Evolutionary conservation across 78 protist genomes (phyloP).

Genomic region (slime mould (Dictyostelium discoideum)): DNA sequence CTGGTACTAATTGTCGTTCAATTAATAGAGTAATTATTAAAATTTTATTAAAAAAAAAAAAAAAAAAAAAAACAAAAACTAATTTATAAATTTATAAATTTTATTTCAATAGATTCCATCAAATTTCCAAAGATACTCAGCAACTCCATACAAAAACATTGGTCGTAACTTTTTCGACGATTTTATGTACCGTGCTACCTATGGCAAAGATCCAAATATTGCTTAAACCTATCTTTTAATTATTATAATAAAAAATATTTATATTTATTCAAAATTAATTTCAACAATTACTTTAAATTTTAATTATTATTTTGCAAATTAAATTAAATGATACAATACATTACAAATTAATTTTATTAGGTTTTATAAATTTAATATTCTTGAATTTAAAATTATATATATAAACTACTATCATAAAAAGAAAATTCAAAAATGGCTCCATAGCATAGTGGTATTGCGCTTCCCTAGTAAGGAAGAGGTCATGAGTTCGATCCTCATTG

Average conservation of each 20-base stretch:
- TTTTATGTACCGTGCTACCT: not conserved
- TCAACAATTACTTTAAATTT: too few species aligned
- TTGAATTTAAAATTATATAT: too few species aligned
- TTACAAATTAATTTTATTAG: too few species aligned
- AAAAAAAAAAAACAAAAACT: not conserved
- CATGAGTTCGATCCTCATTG: constrained; percentile 41
- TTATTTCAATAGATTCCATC: constrained; percentile 37
- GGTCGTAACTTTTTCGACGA: constrained; percentile 52
- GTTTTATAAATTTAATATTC: too few species aligned
- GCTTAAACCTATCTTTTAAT: not conserved
- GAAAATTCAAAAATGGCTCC: not conserved
- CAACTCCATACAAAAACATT: constrained; percentile 15
- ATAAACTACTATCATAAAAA: too few species aligned
- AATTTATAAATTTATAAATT: not conserved
- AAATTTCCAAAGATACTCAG: constrained; percentile 17
- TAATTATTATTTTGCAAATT: too few species aligned
- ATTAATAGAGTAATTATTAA: constrained; percentile 13
- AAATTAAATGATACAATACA: too few species aligned
- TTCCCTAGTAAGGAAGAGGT: constrained; percentile 50
- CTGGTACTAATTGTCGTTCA: constrained; percentile 14
- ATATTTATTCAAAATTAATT: not conserved
- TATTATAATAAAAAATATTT: not conserved
- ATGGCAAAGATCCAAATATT: not conserved
- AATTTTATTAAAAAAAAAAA: not conserved
- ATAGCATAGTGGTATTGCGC: constrained; percentile 33